Conservation (phyloP, 345 rosid genomes). For the Leavenworthia alabamica region DNA sequence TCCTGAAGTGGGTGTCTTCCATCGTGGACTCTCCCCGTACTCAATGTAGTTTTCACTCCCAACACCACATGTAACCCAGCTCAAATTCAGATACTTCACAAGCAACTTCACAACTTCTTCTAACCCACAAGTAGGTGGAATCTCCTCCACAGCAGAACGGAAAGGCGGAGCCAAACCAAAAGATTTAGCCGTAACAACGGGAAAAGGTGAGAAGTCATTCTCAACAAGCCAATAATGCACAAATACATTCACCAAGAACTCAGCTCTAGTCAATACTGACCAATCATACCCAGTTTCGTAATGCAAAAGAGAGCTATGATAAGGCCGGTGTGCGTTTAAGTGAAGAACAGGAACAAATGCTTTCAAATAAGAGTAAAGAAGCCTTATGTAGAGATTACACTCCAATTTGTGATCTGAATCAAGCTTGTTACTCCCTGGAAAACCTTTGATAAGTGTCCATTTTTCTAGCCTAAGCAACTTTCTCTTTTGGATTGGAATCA, state of each 20-base stretch:
- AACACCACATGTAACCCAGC: slow-evolving; percentile 35
- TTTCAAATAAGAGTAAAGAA: slow-evolving; percentile 66
- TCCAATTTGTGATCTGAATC: slow-evolving; percentile 47
- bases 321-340: slow-evolving; percentile 56
- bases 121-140: slow-evolving; percentile 62
- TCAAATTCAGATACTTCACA: slow-evolving; percentile 75
- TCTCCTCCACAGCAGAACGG: slow-evolving; percentile 49
- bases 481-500: slow-evolving; percentile 35
- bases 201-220: slow-evolving; percentile 78
- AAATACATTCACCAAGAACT: slow-evolving; percentile 65
- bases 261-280: slow-evolving; percentile 47
- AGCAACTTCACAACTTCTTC: slow-evolving; percentile 76
- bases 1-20: slow-evolving; percentile 41
- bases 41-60: slow-evolving; percentile 35
- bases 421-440: slow-evolving; percentile 46
- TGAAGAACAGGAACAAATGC: slow-evolving; percentile 69
- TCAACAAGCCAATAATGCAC: slow-evolving; percentile 87
- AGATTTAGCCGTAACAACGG: slow-evolving; percentile 46
- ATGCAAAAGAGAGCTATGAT: slow-evolving; percentile 75
- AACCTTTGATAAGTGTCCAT: slow-evolving; percentile 61
- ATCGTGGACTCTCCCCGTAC: slow-evolving; percentile 35
- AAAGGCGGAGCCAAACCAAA: slow-evolving; percentile 58
- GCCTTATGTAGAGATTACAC: slow-evolving; percentile 56
- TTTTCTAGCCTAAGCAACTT: slow-evolving; percentile 50
- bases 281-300: slow-evolving; percentile 54